Base-by-base conservation (phyloP, 2,329 filamentous ascomycete genomes). In the Sphaceloma murrayae region DNA sequence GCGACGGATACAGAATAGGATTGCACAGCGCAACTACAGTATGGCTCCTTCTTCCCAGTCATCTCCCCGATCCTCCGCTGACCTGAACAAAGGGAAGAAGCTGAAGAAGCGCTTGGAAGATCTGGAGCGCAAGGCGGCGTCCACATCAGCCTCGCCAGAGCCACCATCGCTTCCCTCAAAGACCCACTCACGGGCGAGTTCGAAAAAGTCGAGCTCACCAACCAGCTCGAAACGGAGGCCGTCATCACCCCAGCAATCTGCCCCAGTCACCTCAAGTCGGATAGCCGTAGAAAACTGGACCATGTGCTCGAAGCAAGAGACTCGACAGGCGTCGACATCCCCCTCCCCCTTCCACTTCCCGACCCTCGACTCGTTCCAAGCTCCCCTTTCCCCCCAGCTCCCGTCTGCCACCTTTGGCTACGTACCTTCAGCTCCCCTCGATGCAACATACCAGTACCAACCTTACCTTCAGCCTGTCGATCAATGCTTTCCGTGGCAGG, bases 11-110 rank as follows among this genome's bases (percentile, higher is more conserved):
- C 88, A 96, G 68, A 96, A 96, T 69, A 80, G 89, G 55, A 95
- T 96, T 73, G 89, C 89, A 54, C 89, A 96, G 68, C 82, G 88
- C 58, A 94, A 94, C 71, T 95, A 95, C 70, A 87, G 87, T 94
- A 72, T 62, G 80, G n/a, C n/a, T n/a, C n/a, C n/a, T n/a, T n/a
- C n/a, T n/a, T n/a, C n/a, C n/a, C n/a, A n/a, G 74, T 16, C 49
- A 49, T 5, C 27, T 36, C 38, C 13, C 9, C 10, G 22, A 33
- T 14, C 19, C 9, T 34, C 19, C 7, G 16, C 13, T 24, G 10
- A 7, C 22, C 27, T 47, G 50, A 30, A 53, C 61, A 43, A 62
- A 87, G 82, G 85, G 74, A 89, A 89, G 78, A 89, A 89, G 78
- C 80, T 89, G 56, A 89, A 91, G 82, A 82, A 82, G 70, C 80